Percentiles rank a stretch among this genome's conserved stretches.
These are phyloP conservation scores for Viola pubescens DNA, from an alignment of 441 rosid species.

Conservation along the genomic window DNA sequence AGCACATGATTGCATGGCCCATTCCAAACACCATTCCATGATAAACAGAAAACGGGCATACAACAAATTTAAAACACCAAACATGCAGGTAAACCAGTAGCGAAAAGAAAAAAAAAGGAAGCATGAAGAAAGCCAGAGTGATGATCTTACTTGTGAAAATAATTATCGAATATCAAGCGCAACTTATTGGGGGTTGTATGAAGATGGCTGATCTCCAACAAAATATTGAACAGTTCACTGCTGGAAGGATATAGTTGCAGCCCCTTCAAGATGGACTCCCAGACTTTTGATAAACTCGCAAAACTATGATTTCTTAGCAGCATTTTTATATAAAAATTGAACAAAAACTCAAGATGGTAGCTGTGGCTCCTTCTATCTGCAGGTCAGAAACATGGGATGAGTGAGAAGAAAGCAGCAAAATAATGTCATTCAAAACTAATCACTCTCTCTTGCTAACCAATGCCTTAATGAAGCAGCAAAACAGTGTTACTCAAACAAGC, in stretches of 20 bases:
- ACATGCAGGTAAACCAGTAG: too few species aligned
- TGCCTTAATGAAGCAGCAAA: too few species aligned
- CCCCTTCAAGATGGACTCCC: constrained; percentile 67
- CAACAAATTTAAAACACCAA: not conserved
- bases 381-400: constrained; percentile 17
- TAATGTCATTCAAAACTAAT: not conserved
- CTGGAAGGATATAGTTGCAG: constrained; percentile 71
- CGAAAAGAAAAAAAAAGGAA: not conserved
- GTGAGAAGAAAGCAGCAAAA: constrained; percentile 13
- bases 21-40: too few species aligned
- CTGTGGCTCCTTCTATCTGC: constrained; percentile 75
- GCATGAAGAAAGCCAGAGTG: too few species aligned
- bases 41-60: not conserved
- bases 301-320: constrained; percentile 57
- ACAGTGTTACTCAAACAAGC: too few species aligned
- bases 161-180: constrained; percentile 65
- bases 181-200: constrained; percentile 74
- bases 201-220: constrained; percentile 58
- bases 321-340: constrained; percentile 52
- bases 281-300: constrained; percentile 47
- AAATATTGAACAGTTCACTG: constrained; percentile 49
- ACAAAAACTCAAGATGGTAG: constrained; percentile 61
- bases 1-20: too few species aligned
- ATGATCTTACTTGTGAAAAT: constrained; percentile 56
- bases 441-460: too few species aligned